These are phyloP conservation scores for Diutina siamensis DNA, from an alignment of 1,139 yeast species.

Conservation along the genomic window DNA sequence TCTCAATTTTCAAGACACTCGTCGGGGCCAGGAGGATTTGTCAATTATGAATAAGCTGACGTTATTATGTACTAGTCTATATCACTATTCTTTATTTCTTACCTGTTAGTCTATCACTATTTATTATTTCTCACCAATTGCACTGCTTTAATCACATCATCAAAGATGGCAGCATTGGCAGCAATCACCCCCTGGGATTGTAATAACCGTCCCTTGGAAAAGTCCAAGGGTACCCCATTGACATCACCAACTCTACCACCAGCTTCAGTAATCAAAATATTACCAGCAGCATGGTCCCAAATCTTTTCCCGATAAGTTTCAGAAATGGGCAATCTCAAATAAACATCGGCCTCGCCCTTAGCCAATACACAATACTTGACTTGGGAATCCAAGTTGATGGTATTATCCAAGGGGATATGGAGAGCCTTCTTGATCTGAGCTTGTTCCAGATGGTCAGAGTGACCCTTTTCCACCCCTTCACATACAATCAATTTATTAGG, in stretches of 20 bases:
- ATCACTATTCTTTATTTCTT: too few species aligned
- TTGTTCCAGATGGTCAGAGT: conserved; percentile 88
- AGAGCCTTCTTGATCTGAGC: conserved; percentile 54
- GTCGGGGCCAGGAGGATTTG: conserved; percentile 1
- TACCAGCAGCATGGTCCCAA: conserved; percentile 99
- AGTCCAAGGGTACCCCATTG: conserved; percentile 59
- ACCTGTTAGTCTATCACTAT: too few species aligned
- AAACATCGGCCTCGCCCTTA: conserved; percentile 85
- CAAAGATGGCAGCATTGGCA: conserved; percentile 54
- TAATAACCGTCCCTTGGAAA: conserved; percentile 78
- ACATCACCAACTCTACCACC: conserved; percentile 90
- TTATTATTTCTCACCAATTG: conserved; percentile 12
- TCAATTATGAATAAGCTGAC: background rate
- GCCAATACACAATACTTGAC: conserved; percentile 90
- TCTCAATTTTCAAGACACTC: conserved; percentile 82
- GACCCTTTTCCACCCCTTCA: conserved; percentile 96
- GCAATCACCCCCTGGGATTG: conserved; percentile 88
- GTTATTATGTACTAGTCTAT: background rate
- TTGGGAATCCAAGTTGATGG: conserved; percentile 80
- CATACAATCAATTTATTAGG: conserved; percentile 55
- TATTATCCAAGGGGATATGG: conserved; percentile 32
- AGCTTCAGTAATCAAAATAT: conserved; percentile 72
- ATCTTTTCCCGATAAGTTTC: conserved; percentile 79
- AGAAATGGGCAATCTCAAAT: conserved; percentile 75
- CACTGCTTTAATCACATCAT: conserved; percentile 51